phyloP scores from a whole-genome alignment of 345 rosid species.

The Camelina neglecta region DNA sequence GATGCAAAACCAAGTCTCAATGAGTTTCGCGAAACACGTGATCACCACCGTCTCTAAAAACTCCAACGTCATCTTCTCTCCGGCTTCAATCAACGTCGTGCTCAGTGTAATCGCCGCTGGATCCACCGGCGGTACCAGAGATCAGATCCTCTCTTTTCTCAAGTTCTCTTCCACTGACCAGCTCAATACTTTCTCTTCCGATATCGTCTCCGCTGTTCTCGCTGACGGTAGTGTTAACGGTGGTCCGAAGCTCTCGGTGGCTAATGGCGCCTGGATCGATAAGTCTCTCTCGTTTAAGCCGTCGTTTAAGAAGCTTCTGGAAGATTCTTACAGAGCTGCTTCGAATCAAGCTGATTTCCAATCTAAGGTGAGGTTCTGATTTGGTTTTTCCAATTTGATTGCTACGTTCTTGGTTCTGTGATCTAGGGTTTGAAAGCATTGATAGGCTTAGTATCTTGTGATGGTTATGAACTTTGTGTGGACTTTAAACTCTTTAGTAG shows the following conservation, averaged over 20 bases:
- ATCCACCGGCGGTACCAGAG: constrained; percentile 61
- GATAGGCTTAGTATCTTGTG: neutral
- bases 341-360: constrained; percentile 71
- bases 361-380: constrained; percentile 53
- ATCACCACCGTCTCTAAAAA: constrained; percentile 53
- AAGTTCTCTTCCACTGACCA: constrained; percentile 58
- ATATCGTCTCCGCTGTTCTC: constrained; percentile 62
- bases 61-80: constrained; percentile 75
- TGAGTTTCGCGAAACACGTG: constrained; percentile 54
- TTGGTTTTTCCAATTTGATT: neutral
- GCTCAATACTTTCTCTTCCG: constrained; percentile 61
- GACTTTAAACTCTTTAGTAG: neutral
- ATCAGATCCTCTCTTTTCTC: constrained; percentile 84
- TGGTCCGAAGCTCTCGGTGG: constrained; percentile 68
- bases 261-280: constrained; percentile 77
- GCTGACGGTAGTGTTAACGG: constrained; percentile 70
- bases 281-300: constrained; percentile 62
- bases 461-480: neutral
- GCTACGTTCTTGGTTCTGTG: neutral
- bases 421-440: neutral
- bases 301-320: constrained; percentile 62
- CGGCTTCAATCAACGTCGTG: constrained; percentile 72
- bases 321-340: constrained; percentile 63
- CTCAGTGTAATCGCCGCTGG: constrained; percentile 78
- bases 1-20: constrained; percentile 61